A percentile compares a stretch with the other conserved stretches of the same genome.
These are phyloP conservation scores for Chalaropsis thielavioides DNA, from an alignment of 2,329 filamentous ascomycete species.

Conservation along the genomic window DNA sequence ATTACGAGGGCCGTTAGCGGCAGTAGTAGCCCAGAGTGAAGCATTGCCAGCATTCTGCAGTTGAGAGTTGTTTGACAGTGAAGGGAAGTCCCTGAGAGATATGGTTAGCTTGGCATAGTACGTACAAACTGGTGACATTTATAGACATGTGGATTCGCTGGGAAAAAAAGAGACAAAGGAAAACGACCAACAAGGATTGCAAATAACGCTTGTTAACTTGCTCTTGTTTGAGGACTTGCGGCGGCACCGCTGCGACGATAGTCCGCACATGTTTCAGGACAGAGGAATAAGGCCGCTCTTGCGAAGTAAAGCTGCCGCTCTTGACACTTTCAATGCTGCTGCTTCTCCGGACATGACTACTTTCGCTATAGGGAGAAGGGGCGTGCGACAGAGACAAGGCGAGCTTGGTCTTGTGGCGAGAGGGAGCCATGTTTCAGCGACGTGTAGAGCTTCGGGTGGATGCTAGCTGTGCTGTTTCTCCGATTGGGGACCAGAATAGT, in stretches of 20 bases:
- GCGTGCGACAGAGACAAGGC: not conserved
- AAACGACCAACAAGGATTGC: not conserved
- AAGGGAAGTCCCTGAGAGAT: constrained; percentile 45
- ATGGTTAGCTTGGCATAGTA: not conserved
- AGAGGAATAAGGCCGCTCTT: not conserved
- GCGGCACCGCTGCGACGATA: not conserved
- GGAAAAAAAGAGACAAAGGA: not conserved
- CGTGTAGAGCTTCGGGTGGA: not conserved
- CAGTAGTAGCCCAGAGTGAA: constrained; percentile 39
- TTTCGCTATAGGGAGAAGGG: not conserved
- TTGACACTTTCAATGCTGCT: not conserved
- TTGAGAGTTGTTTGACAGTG: constrained; percentile 46
- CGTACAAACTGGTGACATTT: not conserved
- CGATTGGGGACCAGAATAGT: not conserved
- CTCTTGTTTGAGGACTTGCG: not conserved
- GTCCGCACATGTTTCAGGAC: not conserved
- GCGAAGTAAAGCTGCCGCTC: not conserved
- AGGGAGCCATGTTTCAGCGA: not conserved
- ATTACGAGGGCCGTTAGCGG: constrained; percentile 33
- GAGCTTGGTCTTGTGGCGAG: constrained; percentile 1
- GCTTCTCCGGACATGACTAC: not conserved
- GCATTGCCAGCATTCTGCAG: constrained; percentile 34
- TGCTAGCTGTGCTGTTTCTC: not conserved
- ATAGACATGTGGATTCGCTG: not conserved
- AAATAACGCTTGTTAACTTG: constrained; percentile 7